These are phyloP conservation scores for Dioszegia aurantiaca DNA, from an alignment of 768 basidiomycete genomes.

Conservation along the genomic window DNA sequence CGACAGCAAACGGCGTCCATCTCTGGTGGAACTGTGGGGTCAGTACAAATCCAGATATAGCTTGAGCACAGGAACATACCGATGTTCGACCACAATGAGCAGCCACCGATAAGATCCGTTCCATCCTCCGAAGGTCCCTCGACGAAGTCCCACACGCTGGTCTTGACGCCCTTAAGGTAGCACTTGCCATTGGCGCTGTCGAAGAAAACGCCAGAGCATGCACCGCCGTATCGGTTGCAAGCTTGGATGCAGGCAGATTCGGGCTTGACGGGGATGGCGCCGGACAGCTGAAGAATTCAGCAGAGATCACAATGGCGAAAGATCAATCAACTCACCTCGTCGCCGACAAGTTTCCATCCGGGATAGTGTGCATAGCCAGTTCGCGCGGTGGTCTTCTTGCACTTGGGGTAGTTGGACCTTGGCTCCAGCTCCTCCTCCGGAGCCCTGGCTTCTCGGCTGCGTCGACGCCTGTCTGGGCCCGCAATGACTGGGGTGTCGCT, in stretches of 20 bases:
- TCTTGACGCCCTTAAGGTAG: slow-evolving; percentile 27
- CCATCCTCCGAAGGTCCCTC: slow-evolving; percentile 17
- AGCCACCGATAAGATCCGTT: slow-evolving; percentile 29
- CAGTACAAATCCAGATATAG: not conserved
- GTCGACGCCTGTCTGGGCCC: not conserved
- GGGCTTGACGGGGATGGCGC: slow-evolving; percentile 26
- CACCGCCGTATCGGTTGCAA: slow-evolving; percentile 27
- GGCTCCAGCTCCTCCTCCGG: not conserved
- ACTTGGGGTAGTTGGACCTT: slow-evolving; percentile 16
- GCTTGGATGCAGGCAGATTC: slow-evolving; percentile 26
- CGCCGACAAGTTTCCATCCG: slow-evolving; percentile 35
- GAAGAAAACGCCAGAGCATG: slow-evolving; percentile 30
- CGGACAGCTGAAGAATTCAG: slow-evolving; percentile 2
- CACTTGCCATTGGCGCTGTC: slow-evolving; percentile 18
- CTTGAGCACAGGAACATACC: slow-evolving; percentile 15
- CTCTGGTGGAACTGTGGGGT: slow-evolving; percentile 21
- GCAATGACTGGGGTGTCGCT: too few species aligned
- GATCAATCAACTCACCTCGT: slow-evolving; percentile 29
- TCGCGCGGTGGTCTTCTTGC: slow-evolving; percentile 12
- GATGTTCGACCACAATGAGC: slow-evolving; percentile 24
- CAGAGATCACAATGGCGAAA: not conserved
- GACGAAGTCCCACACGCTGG: slow-evolving; percentile 19
- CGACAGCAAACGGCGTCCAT: slow-evolving; percentile 34
- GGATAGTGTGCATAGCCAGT: slow-evolving; percentile 35
- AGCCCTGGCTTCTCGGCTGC: not conserved